Base-by-base conservation (phyloP, 2,329 filamentous ascomycete species). In the Ceratocystis diversiconidia region DNA sequence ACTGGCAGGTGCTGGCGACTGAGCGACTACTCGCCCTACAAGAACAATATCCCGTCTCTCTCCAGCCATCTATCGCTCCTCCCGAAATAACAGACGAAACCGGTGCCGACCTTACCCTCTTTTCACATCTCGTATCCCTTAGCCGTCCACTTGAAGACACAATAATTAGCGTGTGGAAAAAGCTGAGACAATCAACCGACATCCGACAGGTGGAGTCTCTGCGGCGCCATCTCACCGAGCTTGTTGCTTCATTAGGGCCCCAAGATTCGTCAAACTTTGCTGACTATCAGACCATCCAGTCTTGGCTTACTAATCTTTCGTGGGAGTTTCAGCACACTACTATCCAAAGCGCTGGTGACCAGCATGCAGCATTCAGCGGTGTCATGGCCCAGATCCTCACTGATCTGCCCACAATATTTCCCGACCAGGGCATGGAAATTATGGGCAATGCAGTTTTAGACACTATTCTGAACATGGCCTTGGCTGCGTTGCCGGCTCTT, bases 21-120 rank as follows among this genome's bases (percentile, higher is more conserved):
- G 88, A 91, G 75, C 82, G 87, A 84, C 83, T 87, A 12, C 90
- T 90, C 72, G 86, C 86, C 62, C 77, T 92, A 36, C 85, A 88
- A 72, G 82, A 86, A 71, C 82, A 83, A 69, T 83, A 85, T 57
- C 88, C 87, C 15, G 75, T 90, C 61, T 87, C 87, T 50, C 79
- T 92, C 5, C 85, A 87, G 72, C 81, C 86, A 55, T 85, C 84
- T 3, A 84, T 90, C 69, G 84, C 81, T 65, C 52, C 63, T 12
- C 66, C 66, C 22, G 62, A 67, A n/a, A 65, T 65, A 12, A 62
- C 60, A 2, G 66, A 67, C 30, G 66, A 67, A 63, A 65, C 60
- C 8, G 63, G 66, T 19, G 30, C 46, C n/a, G 63, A 67, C 25
- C 59, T 67, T 15, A 60, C 66, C 2, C 61, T 63, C 28, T 67